phyloP scores from a whole-genome alignment of 768 basidiomycete species.

The Xanthoconium stramineum region DNA sequence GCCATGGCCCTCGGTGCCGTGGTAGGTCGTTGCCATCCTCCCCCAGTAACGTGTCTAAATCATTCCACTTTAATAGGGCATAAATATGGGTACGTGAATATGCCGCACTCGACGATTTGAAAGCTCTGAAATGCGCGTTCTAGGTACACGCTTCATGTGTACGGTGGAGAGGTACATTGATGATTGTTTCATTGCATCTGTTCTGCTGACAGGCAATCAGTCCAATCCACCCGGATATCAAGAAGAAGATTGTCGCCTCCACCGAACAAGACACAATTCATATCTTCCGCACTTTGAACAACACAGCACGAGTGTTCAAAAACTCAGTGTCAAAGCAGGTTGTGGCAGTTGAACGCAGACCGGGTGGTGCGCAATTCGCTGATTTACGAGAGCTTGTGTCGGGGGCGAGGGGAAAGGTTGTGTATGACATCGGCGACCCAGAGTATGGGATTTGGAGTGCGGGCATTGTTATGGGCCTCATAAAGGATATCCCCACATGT shows the following conservation, averaged over 20 bases:
- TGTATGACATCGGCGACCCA: conserved; percentile 81
- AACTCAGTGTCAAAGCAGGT: conserved; percentile 84
- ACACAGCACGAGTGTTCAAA: conserved; percentile 84
- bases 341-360: conserved; percentile 73
- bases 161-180: conserved; percentile 69
- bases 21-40: conserved; percentile 40
- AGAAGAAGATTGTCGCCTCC: conserved; percentile 81
- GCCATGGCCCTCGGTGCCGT: conserved; percentile 78
- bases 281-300: conserved; percentile 84
- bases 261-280: conserved; percentile 83
- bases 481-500: conserved; percentile 84
- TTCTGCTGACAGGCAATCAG: conserved; percentile 34
- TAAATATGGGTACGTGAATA: conserved; percentile 65
- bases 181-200: not conserved
- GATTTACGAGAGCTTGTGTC: conserved; percentile 77
- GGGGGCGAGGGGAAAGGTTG: conserved; percentile 63
- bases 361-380: conserved; percentile 85
- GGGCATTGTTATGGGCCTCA: conserved; percentile 63
- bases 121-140: not conserved
- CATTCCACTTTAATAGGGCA: conserved; percentile 46
- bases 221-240: conserved; percentile 86
- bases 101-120: not conserved
- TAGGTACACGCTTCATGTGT: conserved; percentile 86
- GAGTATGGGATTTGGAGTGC: conserved; percentile 88
- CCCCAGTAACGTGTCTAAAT: not conserved